phyloP scores from a whole-genome alignment of 352 stramenopile species.

The Hyaloperonospora brassicae region DNA sequence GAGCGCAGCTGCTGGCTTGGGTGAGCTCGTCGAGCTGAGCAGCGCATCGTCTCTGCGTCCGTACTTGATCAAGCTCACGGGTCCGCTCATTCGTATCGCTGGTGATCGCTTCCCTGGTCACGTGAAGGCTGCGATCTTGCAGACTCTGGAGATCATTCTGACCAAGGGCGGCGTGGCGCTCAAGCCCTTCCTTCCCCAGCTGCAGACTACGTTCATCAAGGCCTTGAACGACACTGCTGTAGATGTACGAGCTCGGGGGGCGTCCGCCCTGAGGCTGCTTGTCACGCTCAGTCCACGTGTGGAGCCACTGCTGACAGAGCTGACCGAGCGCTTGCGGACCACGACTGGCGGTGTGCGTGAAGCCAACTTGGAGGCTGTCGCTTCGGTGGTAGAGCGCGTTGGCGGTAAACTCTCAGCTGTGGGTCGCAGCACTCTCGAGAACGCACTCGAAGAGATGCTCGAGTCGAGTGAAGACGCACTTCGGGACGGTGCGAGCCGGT shows the following conservation, averaged over 20 bases:
- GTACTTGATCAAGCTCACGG: constrained; percentile 97
- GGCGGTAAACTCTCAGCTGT: constrained; percentile 62
- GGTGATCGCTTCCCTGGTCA: constrained; percentile 96
- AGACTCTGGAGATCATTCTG: constrained; percentile 95
- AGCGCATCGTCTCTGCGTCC: constrained; percentile 83
- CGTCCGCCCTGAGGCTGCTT: constrained; percentile 88
- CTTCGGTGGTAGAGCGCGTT: constrained; percentile 52
- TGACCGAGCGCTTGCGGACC: constrained; percentile 75
- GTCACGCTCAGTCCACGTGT: constrained; percentile 92
- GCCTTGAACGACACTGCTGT: constrained; percentile 94
- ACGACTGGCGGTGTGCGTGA: constrained; percentile 66
- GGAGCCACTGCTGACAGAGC: constrained; percentile 93
- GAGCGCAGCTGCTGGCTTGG: constrained; percentile 90
- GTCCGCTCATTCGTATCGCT: constrained; percentile 97
- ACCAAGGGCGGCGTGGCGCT: constrained; percentile 93
- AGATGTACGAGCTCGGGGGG: constrained; percentile 88
- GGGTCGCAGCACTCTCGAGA: constrained; percentile 42
- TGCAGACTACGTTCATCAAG: constrained; percentile 99
- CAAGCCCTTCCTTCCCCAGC: constrained; percentile 98
- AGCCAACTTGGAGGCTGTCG: constrained; percentile 66
- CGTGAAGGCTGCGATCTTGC: constrained; percentile 97
- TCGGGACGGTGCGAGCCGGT: constrained; percentile 59
- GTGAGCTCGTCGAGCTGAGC: constrained; percentile 94
- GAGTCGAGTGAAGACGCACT: constrained; percentile 55
- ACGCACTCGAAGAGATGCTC: constrained; percentile 58